Conservation (phyloP, 208 protist species). For the Acanthamoeba culbertsoni region DNA sequence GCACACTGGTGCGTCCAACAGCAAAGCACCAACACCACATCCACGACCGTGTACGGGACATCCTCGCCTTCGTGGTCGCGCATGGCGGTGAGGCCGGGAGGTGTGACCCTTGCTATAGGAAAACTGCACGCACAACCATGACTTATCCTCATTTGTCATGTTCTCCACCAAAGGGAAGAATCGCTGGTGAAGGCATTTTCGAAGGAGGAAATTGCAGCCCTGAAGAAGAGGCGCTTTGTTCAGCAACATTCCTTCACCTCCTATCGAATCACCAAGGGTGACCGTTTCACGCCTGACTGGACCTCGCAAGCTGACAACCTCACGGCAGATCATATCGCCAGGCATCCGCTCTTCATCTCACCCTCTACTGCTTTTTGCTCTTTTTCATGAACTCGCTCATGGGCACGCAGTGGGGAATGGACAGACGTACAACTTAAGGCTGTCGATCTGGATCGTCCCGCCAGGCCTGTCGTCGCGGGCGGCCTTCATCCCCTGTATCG, state of each 20-base stretch:
- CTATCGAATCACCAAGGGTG: not conserved
- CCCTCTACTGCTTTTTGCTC: not conserved
- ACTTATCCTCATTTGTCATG: no score
- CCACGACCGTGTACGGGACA: not conserved
- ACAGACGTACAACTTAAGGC: not conserved
- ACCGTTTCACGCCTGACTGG: not conserved
- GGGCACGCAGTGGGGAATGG: not conserved
- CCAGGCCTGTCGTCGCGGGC: not conserved
- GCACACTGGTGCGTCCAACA: not conserved
- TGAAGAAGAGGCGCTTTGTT: conserved; percentile 43
- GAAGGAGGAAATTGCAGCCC: not conserved
- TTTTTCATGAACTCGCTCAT: not conserved
- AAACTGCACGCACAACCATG: no score
- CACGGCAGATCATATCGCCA: not conserved
- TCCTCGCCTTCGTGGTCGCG: not conserved
- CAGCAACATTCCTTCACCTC: conserved; percentile 3
- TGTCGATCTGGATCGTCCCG: not conserved
- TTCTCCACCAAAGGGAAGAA: not conserved
- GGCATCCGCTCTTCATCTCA: not conserved
- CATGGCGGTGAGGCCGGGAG: not conserved
- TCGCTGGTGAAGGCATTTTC: not conserved
- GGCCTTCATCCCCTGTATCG: not conserved
- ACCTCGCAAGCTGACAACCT: not conserved
- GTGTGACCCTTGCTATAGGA: not conserved
- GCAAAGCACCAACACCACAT: not conserved